Evolutionary conservation across 768 basidiomycete species (phyloP), one percentile per base, ranked within the genome.

Genomic region (Suillus paluster): DNA sequence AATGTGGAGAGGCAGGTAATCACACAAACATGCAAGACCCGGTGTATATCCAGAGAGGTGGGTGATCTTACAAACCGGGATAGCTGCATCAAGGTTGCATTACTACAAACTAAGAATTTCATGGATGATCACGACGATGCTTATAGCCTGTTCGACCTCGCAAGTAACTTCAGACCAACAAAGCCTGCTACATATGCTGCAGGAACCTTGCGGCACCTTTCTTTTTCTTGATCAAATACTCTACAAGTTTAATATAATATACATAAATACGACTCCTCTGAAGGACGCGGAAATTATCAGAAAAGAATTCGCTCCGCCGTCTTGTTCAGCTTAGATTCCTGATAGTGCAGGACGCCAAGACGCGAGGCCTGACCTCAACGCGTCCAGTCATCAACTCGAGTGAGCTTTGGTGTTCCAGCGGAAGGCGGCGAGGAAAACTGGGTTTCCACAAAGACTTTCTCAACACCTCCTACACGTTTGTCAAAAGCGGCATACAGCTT

Each of bases 361-460:
- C n/a, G 33, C 23, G 10, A 30, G 9, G 27, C 19, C 27, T 12
- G 30, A 11, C n/a, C 23, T 55, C 14, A 55, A 25, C 10, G 36
- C 23, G 48, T 58, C 79, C 81, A 83, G 39, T 90, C 87, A 19
- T 78, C 78, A 4, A 89, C 87, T 49, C 83, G 77, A 52, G 75
- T 84, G n/a, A 81, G 66, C 48, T 70, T 71, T 0, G 88, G 88
- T 73, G 82, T 83, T 1, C 84, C 85, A 6, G 76, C 66, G 11
- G 78, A 76, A 1, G 86, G 83, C 2, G 80, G 77, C 41, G 67
- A 67, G 10, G 78, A 79, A 66, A 80, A 81, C 68, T 83, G 78
- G 17, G 91, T 92, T 77, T 90, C 80, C 6, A 94, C 87, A 66
- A 92, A 92, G 2, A 90, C 89, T 73, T 91, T 91, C 71, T 85